A percentile compares a stretch with the other conserved stretches of the same genome.
These are phyloP conservation scores for Entamoeba invadens DNA, from an alignment of 208 protist genomes.

Conservation along the genomic window DNA sequence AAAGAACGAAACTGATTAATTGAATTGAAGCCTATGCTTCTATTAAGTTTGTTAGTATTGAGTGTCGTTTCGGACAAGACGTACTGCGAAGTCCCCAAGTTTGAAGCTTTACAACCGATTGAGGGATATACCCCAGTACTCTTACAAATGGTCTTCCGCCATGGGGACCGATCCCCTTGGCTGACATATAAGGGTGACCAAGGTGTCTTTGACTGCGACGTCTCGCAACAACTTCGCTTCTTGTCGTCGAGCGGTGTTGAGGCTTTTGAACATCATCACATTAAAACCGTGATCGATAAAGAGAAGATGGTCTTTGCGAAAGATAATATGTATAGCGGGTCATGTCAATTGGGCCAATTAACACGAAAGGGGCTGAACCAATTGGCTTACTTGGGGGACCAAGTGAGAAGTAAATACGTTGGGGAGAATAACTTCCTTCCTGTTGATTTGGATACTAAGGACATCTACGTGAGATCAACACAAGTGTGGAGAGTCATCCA, in stretches of 20 bases:
- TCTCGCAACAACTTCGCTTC: not conserved
- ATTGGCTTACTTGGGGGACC: not conserved
- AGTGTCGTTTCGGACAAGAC: not conserved
- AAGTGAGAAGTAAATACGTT: not conserved
- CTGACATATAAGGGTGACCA: not conserved
- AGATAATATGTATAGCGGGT: not conserved
- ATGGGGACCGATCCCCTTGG: not conserved
- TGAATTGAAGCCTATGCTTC: no score
- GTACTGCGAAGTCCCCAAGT: not conserved
- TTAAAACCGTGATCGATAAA: not conserved
- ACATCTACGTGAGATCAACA: not conserved
- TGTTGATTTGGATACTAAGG: not conserved
- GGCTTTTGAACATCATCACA: not conserved
- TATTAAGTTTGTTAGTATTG: no score
- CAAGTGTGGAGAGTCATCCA: not conserved
- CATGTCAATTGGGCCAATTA: not conserved
- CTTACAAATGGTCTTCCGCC: not conserved
- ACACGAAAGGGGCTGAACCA: not conserved
- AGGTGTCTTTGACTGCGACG: not conserved
- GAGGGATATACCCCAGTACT: not conserved
- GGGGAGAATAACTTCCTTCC: not conserved
- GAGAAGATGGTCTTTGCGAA: not conserved
- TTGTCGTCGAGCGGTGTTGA: not conserved
- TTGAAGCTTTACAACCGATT: not conserved
- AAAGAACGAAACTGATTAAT: no score